These are phyloP conservation scores for Coemansia sp. DNA, from an alignment of 192 early-diverging fungal species.

Conservation along the genomic window DNA sequence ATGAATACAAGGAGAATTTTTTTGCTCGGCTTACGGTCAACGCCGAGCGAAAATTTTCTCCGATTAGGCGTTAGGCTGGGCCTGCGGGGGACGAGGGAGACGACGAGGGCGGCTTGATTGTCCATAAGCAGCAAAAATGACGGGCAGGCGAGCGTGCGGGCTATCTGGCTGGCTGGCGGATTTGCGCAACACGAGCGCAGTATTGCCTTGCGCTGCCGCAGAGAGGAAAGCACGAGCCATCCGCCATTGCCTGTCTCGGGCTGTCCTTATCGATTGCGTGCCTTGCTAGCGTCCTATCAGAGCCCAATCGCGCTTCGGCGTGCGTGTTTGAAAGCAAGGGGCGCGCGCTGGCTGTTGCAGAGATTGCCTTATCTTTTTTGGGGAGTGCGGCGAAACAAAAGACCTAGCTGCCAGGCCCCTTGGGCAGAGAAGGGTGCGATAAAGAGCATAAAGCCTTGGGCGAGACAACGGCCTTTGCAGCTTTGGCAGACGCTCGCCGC, in stretches of 20 bases:
- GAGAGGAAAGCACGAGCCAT: slow-evolving; percentile 16
- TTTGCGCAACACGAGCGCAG: slow-evolving; percentile 1
- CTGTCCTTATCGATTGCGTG: background rate
- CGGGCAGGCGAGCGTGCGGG: no score
- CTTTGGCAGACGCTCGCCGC: background rate
- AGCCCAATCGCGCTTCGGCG: background rate
- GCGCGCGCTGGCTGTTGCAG: no score
- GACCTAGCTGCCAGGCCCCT: no score
- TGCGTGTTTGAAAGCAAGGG: background rate
- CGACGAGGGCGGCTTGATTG: no score
- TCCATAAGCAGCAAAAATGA: background rate
- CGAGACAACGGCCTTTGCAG: no score
- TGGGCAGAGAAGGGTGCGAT: no score
- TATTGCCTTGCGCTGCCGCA: background rate
- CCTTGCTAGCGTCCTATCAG: background rate
- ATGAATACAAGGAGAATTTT: slow-evolving; percentile 1
- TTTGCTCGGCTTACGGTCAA: slow-evolving; percentile 2
- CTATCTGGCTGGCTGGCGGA: no score
- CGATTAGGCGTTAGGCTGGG: background rate
- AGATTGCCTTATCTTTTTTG: slow-evolving; percentile 1
- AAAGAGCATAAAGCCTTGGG: no score
- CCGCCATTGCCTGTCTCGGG: background rate
- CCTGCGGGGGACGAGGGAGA: background rate
- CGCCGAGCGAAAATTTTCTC: background rate
- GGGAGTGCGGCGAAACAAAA: no score